phyloP scores from a whole-genome alignment of 805 yeast genomes.

The Cyberlindnera misumaiensis region DNA sequence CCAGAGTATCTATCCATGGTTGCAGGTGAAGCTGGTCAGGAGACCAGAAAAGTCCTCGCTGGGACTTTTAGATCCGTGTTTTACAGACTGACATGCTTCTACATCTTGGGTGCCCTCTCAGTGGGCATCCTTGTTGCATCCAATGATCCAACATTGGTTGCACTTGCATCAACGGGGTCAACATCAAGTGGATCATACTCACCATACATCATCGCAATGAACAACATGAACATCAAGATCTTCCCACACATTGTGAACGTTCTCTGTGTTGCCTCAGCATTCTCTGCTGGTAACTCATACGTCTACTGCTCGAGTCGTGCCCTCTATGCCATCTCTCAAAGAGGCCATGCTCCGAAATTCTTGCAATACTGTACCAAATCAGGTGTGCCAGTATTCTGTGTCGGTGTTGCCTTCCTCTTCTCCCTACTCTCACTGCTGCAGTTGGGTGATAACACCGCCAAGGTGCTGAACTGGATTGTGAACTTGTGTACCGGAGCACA shows the following conservation, averaged over 20 bases:
- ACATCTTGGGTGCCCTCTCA: conserved; percentile 57
- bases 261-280: conserved; percentile 45
- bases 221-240: conserved; percentile 43
- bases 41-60: conserved; percentile 67
- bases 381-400: conserved; percentile 73
- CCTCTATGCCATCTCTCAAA: conserved; percentile 45
- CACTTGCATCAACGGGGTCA: conserved; percentile 54
- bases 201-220: conserved; percentile 52
- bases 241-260: conserved; percentile 47
- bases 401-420: conserved; percentile 45
- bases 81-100: conserved; percentile 53
- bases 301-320: conserved; percentile 58
- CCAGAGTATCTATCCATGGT: conserved; percentile 81
- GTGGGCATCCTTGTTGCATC: conserved; percentile 63
- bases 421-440: conserved; percentile 63
- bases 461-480: conserved; percentile 64
- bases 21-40: conserved; percentile 72
- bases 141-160: conserved; percentile 45
- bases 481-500: conserved; percentile 65
- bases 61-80: conserved; percentile 70
- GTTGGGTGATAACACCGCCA: conserved; percentile 47
- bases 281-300: conserved; percentile 52
- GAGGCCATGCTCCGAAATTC: conserved; percentile 53
- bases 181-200: conserved; percentile 49
- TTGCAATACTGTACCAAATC: conserved; percentile 51